Base-by-base conservation (phyloP, 192 early-diverging fungal species). In the Paraglomus brasilianum region DNA sequence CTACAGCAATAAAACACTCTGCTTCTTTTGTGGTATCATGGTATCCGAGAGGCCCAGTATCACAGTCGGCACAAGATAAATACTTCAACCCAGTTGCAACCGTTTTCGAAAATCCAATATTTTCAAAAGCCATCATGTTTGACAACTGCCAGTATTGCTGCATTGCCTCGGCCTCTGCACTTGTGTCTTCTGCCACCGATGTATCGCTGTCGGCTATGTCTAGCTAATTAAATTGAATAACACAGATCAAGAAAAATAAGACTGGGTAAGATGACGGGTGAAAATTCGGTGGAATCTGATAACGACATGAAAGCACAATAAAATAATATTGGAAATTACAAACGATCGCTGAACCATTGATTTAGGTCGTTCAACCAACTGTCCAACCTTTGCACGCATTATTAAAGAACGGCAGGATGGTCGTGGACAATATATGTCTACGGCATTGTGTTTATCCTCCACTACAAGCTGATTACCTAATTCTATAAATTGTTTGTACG, bases 51-150 rank as follows among this genome's bases (percentile, higher is more conserved):
- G 91, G 91, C 4, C 84, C 86, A 50, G 84, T 63, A 75, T 92
- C 88, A 71, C 91, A 92, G 64, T 90, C 87, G 19, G 91, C 87
- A 61, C 91, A 92, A 4, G 85, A 87, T 11, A 92, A 71, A 70
- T 84, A 91, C 69, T 90, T 89, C 39, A 79, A 66, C 11, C 81
- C 83, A 17, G 75, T 78, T 4, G 75, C 62, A 1, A 85, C 65
- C 13, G 76, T 80, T 39, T 87, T 86, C 11, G 86, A 86, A 65
- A 92, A 86, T 19, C 87, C 88, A 61, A 90, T 80, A 72, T 92
- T 92, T 51, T 92, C 90, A 74, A 92, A 92, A 9, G 83, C 77
- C 84, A 92, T 86, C 82, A 92, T 83, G 44, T 89, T 77, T 2
- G 63, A 44, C 22, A 92, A 70, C 57, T 69, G 62, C 88, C 87